phyloP scores from a whole-genome alignment of 2,329 filamentous ascomycete species.

The Penicillium sp. region DNA sequence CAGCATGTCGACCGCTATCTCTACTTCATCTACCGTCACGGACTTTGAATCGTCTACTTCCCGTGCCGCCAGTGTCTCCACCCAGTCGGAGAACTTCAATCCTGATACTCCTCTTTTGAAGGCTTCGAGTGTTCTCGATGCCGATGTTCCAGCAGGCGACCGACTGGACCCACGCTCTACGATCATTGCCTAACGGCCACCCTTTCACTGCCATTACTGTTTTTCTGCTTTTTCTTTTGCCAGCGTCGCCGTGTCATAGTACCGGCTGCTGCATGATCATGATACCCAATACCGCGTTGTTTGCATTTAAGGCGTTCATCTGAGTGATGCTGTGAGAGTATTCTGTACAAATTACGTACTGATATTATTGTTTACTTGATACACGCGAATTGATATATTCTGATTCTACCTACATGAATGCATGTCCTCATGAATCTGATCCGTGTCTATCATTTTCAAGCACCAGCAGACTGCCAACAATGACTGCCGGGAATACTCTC shows the following conservation, averaged over 20 bases:
- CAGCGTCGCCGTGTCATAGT: conserved; percentile 2
- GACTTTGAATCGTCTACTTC: conserved; percentile 29
- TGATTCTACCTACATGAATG: background rate
- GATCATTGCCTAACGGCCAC: conserved; percentile 8
- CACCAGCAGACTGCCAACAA: too few relatives aligned
- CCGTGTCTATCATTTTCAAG: too few relatives aligned
- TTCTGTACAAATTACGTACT: conserved; percentile 4
- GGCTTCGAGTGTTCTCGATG: background rate
- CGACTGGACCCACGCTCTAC: conserved; percentile 9
- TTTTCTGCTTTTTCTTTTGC: background rate
- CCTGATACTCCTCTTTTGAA: background rate
- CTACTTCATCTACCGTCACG: conserved; percentile 26
- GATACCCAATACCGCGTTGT: conserved; percentile 14
- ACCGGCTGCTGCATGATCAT: conserved; percentile 12
- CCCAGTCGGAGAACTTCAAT: conserved; percentile 15
- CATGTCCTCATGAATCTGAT: too few relatives aligned
- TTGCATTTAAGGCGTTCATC: conserved; percentile 8
- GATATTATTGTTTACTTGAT: background rate
- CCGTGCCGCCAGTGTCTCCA: conserved; percentile 30
- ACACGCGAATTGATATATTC: background rate
- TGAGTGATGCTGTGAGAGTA: background rate
- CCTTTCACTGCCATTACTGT: background rate
- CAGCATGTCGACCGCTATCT: conserved; percentile 27
- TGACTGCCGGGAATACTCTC: too few relatives aligned
- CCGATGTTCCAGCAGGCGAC: background rate